These are phyloP conservation scores for Botrytis cinerea DNA, from an alignment of 2,329 filamentous ascomycete species.

Conservation along the genomic window DNA sequence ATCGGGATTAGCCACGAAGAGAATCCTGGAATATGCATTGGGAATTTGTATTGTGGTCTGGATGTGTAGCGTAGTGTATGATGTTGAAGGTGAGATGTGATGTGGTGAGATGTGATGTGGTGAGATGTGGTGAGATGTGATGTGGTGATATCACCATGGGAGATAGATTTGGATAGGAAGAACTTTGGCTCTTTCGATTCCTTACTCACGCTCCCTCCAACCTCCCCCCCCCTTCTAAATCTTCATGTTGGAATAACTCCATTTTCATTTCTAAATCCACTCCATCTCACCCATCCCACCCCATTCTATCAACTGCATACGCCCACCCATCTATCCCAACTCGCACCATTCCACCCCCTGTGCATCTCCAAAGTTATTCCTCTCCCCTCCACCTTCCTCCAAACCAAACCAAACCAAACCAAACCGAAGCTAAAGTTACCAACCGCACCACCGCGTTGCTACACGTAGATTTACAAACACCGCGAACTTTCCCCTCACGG, in stretches of 20 bases:
- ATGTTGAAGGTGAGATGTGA: not conserved
- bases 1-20: not conserved
- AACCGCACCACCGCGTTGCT: not conserved
- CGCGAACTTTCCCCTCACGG: not conserved
- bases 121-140: not conserved
- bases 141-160: not conserved
- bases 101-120: not conserved
- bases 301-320: not conserved
- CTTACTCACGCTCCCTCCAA: not conserved
- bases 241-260: not conserved
- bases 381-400: not conserved
- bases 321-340: not conserved
- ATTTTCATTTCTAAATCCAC: not conserved
- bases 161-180: not conserved
- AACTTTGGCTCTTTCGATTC: not conserved
- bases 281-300: not conserved
- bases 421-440: not conserved
- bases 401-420: not conserved
- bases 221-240: not conserved
- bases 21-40: not conserved
- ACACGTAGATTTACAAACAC: not conserved
- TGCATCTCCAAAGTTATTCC: too few species aligned
- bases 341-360: too few species aligned
- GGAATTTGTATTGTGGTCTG: too few species aligned
- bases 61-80: not conserved